Evolutionary conservation across 1,139 yeast genomes (phyloP).

Genomic region (Suhomyces terraborum): DNA sequence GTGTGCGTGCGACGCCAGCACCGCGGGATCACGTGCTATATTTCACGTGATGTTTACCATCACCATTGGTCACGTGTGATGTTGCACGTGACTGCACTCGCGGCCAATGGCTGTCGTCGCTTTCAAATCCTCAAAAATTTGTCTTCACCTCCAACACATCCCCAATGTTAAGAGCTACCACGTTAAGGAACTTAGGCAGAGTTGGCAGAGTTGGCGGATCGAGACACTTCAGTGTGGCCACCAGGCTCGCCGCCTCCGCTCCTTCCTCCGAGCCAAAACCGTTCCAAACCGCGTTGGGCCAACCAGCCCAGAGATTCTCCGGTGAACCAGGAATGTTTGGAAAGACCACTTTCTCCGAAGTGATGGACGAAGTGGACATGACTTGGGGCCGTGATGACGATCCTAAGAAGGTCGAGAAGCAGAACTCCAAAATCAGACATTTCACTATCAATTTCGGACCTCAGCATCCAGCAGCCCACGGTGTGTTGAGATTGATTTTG

Average conservation of each 20-base stretch:
- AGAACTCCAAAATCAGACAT: slow-evolving; percentile 70
- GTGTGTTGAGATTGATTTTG: slow-evolving; percentile 81
- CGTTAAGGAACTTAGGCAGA: slow-evolving; percentile 16
- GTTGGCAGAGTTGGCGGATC: slow-evolving; percentile 9
- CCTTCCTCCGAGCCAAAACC: slow-evolving; percentile 27
- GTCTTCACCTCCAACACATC: slow-evolving; percentile 6
- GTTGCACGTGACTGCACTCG: slow-evolving; percentile 5
- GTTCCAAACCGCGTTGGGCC: slow-evolving; percentile 41
- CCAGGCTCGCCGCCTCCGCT: slow-evolving; percentile 23
- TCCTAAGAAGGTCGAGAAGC: slow-evolving; percentile 46
- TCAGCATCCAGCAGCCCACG: slow-evolving; percentile 95
- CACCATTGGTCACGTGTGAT: not conserved
- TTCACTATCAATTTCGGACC: slow-evolving; percentile 91
- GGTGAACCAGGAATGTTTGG: slow-evolving; percentile 37
- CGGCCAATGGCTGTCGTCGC: slow-evolving; percentile 26
- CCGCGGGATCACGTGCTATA: not conserved
- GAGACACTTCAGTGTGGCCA: slow-evolving; percentile 20
- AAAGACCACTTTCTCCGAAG: slow-evolving; percentile 48
- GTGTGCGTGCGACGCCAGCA: too few relatives aligned
- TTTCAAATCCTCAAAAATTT: slow-evolving; percentile 16
- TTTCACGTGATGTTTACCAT: not conserved
- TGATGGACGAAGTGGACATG: slow-evolving; percentile 51
- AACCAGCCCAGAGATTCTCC: slow-evolving; percentile 38
- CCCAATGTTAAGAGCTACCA: slow-evolving; percentile 27
- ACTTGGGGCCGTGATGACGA: slow-evolving; percentile 50